Base-by-base conservation (phyloP, 768 basidiomycete species). In the Dentipellis sp. region DNA sequence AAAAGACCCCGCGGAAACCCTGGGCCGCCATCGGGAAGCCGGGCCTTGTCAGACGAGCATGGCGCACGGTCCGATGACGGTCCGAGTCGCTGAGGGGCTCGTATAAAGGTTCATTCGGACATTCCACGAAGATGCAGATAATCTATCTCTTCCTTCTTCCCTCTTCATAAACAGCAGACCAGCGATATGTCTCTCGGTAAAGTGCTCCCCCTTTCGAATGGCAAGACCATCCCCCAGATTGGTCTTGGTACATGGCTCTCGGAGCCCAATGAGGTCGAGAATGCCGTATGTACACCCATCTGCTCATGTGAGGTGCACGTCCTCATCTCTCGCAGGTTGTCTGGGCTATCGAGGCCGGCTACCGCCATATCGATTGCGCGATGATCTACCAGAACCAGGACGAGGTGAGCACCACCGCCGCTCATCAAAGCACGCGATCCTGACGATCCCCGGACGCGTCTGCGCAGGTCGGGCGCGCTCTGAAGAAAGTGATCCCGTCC, bases 181-280 rank as follows among this genome's bases (percentile, higher is more conserved):
- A 50, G 61, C 23, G 35, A 29, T 80, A 79, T 80, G 79, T 78
- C 79, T 5, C 61, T 74, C 56, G 63, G 63, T 45, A 74, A 74
- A 56, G 51, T 57, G 10, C 11, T 78, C 58, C 62, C 68, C 14
- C 72, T 82, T 59, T 70, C 71, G 62, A 74, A 71, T 54, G 83
- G 83, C 2, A 71, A 73, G 40, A 61, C 69, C 52, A 74, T 93
- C 61, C 89, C 88, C 36, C 82, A 85, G 68, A 82, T 92, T 62
- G 91, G 91, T 40, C 75, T 91, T 38, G 91, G 91, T 5, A 91
- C 89, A 16, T 92, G 88, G 88, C 74, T 84, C 55, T 84, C 88
- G 7, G 74, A 84, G 65, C 83, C 84, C 9, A 74, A 82, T 23
- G 86, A 92, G 66, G 91, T 91, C 57, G 84, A 86, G 70, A 74